Evolutionary conservation across 2,329 filamentous ascomycete genomes (phyloP).

Genomic region (Neofusicoccum cordaticola): DNA sequence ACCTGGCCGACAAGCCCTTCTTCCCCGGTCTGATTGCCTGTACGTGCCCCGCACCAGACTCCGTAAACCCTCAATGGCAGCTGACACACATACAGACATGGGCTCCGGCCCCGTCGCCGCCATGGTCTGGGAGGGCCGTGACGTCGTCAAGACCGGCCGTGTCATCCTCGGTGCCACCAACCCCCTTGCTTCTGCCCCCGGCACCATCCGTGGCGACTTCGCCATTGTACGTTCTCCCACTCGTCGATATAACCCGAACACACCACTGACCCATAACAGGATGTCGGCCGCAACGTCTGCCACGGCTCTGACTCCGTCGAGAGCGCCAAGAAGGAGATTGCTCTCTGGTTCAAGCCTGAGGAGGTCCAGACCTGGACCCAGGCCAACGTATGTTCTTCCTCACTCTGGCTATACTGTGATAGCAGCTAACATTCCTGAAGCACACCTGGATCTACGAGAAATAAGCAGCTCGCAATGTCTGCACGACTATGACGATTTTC

Average conservation of each 20-base stretch:
- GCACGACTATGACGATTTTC: slow-evolving; percentile 6
- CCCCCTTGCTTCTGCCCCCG: slow-evolving; percentile 88
- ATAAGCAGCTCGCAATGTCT: background rate
- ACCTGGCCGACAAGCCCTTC: slow-evolving; percentile 93
- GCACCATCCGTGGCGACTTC: slow-evolving; percentile 96
- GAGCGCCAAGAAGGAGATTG: slow-evolving; percentile 99
- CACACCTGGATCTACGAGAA: slow-evolving; percentile 14
- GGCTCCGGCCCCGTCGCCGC: slow-evolving; percentile 92
- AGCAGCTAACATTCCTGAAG: background rate
- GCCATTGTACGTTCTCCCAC: slow-evolving; percentile 41
- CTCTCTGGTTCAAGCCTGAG: slow-evolving; percentile 91
- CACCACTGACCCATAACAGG: slow-evolving; percentile 32
- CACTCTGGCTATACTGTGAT: background rate
- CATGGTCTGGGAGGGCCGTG: slow-evolving; percentile 99
- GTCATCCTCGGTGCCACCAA: slow-evolving; percentile 98
- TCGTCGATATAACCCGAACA: background rate
- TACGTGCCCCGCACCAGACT: slow-evolving; percentile 42
- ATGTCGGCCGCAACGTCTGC: slow-evolving; percentile 97
- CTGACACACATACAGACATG: slow-evolving; percentile 67
- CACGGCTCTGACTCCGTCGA: slow-evolving; percentile 99
- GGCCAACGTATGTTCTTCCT: background rate
- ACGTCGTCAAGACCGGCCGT: slow-evolving; percentile 98
- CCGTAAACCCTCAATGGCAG: background rate
- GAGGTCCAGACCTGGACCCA: slow-evolving; percentile 76
- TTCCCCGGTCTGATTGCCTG: slow-evolving; percentile 91